Evolutionary conservation across 1,139 yeast genomes (phyloP).

Genomic region (Arxiozyma slooffiae): DNA sequence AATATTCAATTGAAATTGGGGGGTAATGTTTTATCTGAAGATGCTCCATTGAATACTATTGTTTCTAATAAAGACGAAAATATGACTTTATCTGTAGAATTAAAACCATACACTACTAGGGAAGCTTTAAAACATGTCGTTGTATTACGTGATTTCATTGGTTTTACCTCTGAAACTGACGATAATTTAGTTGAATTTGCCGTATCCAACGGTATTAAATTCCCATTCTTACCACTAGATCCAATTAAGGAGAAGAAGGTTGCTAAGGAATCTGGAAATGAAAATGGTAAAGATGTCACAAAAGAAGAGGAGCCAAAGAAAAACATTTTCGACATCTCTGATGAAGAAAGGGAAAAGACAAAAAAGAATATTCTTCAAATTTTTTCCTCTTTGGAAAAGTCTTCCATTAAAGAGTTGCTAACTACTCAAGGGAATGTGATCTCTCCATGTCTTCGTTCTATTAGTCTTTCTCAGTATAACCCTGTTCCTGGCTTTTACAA

Average conservation of each 20-base stretch:
- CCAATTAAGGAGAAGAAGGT: conserved; percentile 16
- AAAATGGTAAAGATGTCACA: conserved; percentile 11
- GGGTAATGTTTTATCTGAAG: conserved; percentile 15
- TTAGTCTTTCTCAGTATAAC: conserved; percentile 75
- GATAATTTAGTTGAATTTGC: conserved; percentile 29
- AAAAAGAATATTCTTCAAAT: conserved; percentile 22
- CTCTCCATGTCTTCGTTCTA: conserved; percentile 37
- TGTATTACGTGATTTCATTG: conserved; percentile 28
- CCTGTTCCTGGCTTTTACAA: conserved; percentile 61
- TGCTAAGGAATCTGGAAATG: conserved; percentile 11
- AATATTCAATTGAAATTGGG: conserved; percentile 19
- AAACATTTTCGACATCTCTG: conserved; percentile 22
- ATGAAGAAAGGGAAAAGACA: conserved; percentile 29
- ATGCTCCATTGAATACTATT: conserved; percentile 17
- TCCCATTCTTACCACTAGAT: conserved; percentile 20
- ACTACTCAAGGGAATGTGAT: conserved; percentile 24
- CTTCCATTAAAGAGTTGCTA: conserved; percentile 16
- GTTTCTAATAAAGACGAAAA: conserved; percentile 13
- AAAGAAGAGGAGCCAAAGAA: conserved; percentile 13
- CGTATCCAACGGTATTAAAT: conserved; percentile 25
- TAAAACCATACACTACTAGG: conserved; percentile 26
- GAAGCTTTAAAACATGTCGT: conserved; percentile 28
- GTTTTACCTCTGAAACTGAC: conserved; percentile 26
- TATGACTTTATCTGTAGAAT: conserved; percentile 17
- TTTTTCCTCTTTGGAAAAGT: conserved; percentile 14